Evolutionary conservation across 2,329 filamentous ascomycete genomes (phyloP), one percentile per base, ranked within the genome.

Genomic region (Aspergillus melleus): DNA sequence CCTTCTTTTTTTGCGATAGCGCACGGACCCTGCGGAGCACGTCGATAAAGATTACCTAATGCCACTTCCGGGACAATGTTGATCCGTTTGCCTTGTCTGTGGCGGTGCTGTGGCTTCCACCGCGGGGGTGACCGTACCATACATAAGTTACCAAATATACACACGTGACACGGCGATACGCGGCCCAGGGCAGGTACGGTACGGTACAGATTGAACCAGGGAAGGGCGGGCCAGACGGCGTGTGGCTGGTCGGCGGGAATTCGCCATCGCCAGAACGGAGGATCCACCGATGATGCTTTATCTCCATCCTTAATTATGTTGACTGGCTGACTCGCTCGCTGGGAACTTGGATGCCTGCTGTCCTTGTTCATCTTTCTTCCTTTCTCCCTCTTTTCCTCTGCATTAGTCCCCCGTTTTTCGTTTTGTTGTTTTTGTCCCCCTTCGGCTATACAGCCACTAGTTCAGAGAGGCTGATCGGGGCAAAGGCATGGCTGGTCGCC

Each of bases 271-370:
- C 19, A 12, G 16, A 46, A 46, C 26, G 26, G 26, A 29, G 26
- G 26, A 29, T 52, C 50, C 50, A 52, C 50, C 49, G 30, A 42
- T 42, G 36, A 42, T 47, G 22, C 44, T 47, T 16, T 12, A 16
- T 47, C 22, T 24, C 22, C 44, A 20, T 47, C 10, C 20, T 12
- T 47, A 14, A 47, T 47, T 22, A 22, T 46, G 19, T 47, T 47
- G 44, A 47, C 19, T 47, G 44, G 44, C 20, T 32, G n/a, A 20
- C 47, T 16, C 32, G 39, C 20, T 47, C 19, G 26, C 20, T 50
- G 57, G 57, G 59, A 66, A 66, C 64, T 49, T 53, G 57, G 64
- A 60, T 66, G 64, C 64, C 64, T 66, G 51, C 30, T 36, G 32
- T 36, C 32, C 32, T 36, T 29, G 26, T 24, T 22, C 26, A 32